These are phyloP conservation scores for Omphalotus guepiniiformis DNA, from an alignment of 768 basidiomycete species.

Conservation along the genomic window DNA sequence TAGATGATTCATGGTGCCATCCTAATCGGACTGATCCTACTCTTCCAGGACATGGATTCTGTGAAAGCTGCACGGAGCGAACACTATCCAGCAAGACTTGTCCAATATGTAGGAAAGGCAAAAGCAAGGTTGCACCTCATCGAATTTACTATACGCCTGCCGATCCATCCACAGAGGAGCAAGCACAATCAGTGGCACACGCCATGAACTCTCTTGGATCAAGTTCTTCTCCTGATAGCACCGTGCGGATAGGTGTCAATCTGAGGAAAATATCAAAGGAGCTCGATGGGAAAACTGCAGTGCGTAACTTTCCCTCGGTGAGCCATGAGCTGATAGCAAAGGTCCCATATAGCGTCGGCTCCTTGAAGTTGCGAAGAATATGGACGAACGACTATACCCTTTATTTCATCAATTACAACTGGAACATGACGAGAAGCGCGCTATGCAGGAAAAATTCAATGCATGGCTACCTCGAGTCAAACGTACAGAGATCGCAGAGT, in stretches of 20 bases:
- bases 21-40: background rate
- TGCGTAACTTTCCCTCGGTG: background rate
- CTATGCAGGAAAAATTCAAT: constrained; percentile 2
- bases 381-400: background rate
- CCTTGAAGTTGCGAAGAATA: constrained; percentile 2
- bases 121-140: background rate
- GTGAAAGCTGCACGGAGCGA: background rate
- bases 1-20: background rate
- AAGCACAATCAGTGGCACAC: background rate
- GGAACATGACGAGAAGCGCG: constrained; percentile 6
- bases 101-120: constrained; percentile 2
- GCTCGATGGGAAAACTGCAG: background rate
- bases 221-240: background rate
- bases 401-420: background rate
- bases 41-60: constrained; percentile 4
- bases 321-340: background rate
- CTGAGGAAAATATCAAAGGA: background rate
- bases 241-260: background rate
- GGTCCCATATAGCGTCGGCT: constrained; percentile 1
- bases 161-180: background rate
- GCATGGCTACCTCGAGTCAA: background rate
- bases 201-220: background rate
- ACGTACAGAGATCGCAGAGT: background rate
- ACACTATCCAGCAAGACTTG: background rate
- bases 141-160: background rate